phyloP scores from a whole-genome alignment of 169 alveolate genomes.

The Cryptosporidium muris region DNA sequence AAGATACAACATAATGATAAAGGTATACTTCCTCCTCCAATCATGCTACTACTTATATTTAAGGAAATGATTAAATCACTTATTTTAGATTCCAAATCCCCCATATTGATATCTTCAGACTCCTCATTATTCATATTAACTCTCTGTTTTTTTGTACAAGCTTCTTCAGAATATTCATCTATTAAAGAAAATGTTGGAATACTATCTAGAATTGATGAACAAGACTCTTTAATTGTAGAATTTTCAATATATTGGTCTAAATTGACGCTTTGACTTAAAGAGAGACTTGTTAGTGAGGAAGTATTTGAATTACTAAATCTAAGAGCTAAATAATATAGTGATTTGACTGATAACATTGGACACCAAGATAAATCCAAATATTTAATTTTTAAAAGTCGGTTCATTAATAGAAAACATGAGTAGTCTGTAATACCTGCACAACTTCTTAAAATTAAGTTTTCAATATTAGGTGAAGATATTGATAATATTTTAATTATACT shows the following conservation, averaged over 20 bases:
- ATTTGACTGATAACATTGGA: constrained; percentile 39
- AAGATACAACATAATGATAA: constrained; percentile 56
- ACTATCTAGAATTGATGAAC: background rate
- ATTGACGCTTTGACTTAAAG: constrained; percentile 44
- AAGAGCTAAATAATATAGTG: constrained; percentile 41
- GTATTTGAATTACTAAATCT: constrained; percentile 20
- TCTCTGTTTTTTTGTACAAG: too few relatives aligned
- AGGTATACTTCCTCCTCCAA: constrained; percentile 63
- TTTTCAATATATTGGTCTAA: constrained; percentile 12
- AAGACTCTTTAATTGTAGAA: background rate
- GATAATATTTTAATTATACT: constrained; percentile 6
- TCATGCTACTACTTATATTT: constrained; percentile 10
- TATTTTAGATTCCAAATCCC: background rate
- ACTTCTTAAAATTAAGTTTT: constrained; percentile 15
- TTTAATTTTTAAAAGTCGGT: constrained; percentile 17
- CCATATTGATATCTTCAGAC: too few relatives aligned
- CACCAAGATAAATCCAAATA: constrained; percentile 61
- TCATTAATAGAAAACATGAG: constrained; percentile 13
- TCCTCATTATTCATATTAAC: too few relatives aligned
- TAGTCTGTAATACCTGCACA: constrained; percentile 62
- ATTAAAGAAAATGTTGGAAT: constrained; percentile 17
- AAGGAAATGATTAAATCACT: constrained; percentile 1
- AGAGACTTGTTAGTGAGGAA: constrained; percentile 16
- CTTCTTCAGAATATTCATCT: background rate
- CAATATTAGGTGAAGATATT: background rate